Conservation (phyloP, 2,329 filamentous ascomycete genomes). For the Aspergillus pseudotamarii region DNA sequence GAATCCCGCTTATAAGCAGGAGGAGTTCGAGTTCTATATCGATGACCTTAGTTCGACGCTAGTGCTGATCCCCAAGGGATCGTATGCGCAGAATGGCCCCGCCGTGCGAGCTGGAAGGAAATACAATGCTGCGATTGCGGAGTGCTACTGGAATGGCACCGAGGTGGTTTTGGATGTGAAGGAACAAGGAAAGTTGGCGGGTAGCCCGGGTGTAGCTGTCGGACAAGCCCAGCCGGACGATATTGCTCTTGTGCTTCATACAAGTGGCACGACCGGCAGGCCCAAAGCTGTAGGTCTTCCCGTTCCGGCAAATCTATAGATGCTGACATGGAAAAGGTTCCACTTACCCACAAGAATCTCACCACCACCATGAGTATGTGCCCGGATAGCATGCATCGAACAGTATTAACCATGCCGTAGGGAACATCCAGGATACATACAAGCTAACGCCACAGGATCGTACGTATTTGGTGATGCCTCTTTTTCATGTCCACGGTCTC, state of each 20-base stretch:
- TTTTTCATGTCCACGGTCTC: constrained; percentile 90
- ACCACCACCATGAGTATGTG: constrained; percentile 75
- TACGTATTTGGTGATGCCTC: constrained; percentile 85
- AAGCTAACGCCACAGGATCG: constrained; percentile 70
- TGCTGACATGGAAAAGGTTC: constrained; percentile 54
- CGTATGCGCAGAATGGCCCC: constrained; percentile 66
- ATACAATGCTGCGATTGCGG: constrained; percentile 81
- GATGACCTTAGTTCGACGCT: constrained; percentile 80
- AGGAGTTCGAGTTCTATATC: constrained; percentile 91
- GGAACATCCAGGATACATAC: constrained; percentile 80
- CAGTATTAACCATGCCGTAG: constrained; percentile 37
- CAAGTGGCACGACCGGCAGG: constrained; percentile 79
- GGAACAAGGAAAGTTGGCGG: constrained; percentile 68
- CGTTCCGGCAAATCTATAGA: constrained; percentile 1
- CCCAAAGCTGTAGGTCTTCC: constrained; percentile 73
- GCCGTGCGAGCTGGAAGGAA: constrained; percentile 76
- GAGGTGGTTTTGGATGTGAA: constrained; percentile 79
- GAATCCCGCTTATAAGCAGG: constrained; percentile 85
- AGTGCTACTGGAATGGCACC: constrained; percentile 75
- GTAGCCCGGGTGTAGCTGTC: constrained; percentile 51
- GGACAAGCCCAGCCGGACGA: constrained; percentile 71
- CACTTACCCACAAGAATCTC: constrained; percentile 78
- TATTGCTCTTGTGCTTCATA: constrained; percentile 79
- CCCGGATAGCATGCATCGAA: not conserved
- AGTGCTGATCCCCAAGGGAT: constrained; percentile 73